A percentile compares a stretch with the other conserved stretches of the same genome.
Conservation (phyloP, 306 rosid genomes). For the Quercus variabilis region DNA sequence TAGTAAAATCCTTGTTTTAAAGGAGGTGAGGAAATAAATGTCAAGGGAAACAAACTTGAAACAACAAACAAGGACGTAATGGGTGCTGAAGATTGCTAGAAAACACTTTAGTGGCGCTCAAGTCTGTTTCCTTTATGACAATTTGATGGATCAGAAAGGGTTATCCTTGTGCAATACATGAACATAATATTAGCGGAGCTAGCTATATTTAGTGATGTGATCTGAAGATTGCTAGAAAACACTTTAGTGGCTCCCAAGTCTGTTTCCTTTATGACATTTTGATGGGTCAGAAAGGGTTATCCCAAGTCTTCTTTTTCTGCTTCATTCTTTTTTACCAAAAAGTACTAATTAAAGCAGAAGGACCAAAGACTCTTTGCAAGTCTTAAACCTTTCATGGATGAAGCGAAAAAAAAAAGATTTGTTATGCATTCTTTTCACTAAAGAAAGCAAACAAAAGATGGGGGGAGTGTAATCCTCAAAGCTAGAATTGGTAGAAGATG, state of each 20-base stretch:
- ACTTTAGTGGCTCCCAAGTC: not conserved
- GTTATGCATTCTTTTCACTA: conserved; percentile 19
- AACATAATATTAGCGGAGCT: not conserved
- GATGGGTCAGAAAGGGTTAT: not conserved
- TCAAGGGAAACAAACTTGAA: not conserved
- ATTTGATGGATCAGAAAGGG: not conserved
- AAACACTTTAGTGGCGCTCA: not conserved
- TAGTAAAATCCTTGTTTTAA: too few species aligned
- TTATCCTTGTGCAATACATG: not conserved
- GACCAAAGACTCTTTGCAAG: not conserved
- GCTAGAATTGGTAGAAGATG: conserved; percentile 12
- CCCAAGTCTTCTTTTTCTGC: not conserved
- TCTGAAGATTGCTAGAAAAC: not conserved
- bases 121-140: not conserved
- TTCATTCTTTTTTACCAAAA: too few species aligned
- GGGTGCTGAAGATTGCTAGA: not conserved
- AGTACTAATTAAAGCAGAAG: not conserved
- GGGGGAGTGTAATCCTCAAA: not conserved
- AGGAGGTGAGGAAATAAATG: not conserved
- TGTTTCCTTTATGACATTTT: not conserved
- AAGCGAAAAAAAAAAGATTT: not conserved
- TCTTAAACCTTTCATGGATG: not conserved
- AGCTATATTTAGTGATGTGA: not conserved
- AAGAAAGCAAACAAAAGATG: conserved; percentile 6
- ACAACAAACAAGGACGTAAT: not conserved